These are phyloP conservation scores for Plasmodium sp. DNA, from an alignment of 169 alveolate genomes.

Conservation along the genomic window DNA sequence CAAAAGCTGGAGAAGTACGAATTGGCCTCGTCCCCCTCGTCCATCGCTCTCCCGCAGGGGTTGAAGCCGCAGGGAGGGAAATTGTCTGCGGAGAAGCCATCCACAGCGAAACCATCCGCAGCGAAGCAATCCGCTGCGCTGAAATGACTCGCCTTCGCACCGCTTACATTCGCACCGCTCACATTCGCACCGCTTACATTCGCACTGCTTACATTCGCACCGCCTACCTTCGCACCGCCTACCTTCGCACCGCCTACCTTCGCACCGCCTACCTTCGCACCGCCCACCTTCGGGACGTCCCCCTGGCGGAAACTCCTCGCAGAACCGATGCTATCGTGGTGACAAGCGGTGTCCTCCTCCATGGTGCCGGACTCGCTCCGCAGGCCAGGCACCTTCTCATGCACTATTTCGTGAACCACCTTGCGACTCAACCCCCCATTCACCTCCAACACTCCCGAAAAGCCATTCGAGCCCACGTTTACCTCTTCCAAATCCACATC, in stretches of 20 bases:
- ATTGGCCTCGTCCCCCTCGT: slow-evolving; percentile 9
- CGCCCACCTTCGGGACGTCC: neutral
- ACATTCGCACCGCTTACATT: neutral
- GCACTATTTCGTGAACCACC: neutral
- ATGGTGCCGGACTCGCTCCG: neutral
- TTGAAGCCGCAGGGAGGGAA: neutral
- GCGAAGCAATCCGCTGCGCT: neutral
- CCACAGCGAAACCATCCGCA: neutral
- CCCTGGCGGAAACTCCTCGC: neutral
- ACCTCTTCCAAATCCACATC: neutral
- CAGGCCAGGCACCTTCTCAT: neutral
- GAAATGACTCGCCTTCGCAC: neutral
- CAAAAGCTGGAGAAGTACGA: slow-evolving; percentile 20
- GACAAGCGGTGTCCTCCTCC: neutral
- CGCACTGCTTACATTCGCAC: too few species aligned
- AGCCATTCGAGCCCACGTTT: neutral
- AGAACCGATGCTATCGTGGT: neutral
- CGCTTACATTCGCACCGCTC: neutral
- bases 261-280: neutral
- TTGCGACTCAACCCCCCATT: neutral
- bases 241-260: neutral
- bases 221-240: neutral
- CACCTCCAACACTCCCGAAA: neutral
- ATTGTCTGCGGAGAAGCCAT: neutral
- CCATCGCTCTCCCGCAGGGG: neutral